phyloP scores from a whole-genome alignment of 202 grass and related monocot species.

The Musa balbisiana region DNA sequence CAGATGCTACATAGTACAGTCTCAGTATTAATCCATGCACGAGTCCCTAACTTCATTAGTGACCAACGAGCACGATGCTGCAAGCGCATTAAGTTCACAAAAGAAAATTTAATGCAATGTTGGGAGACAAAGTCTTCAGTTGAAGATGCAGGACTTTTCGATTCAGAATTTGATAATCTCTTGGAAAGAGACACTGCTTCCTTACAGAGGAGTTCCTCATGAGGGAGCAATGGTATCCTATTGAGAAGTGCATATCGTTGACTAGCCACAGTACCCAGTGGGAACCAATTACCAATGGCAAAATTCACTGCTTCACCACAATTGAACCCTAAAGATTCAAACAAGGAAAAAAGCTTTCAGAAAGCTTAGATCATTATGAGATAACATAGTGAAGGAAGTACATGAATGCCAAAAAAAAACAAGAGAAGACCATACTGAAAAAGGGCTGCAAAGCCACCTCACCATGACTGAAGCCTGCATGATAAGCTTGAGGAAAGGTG shows the following conservation, averaged over 20 bases:
- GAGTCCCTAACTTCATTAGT: conserved; percentile 54
- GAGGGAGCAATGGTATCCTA: conserved; percentile 73
- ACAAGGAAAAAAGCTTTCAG: background rate
- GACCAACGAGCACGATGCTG: conserved; percentile 37
- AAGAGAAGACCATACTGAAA: background rate
- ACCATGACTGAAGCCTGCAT: conserved; percentile 94
- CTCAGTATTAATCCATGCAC: conserved; percentile 40
- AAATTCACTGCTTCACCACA: conserved; percentile 99
- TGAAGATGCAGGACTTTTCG: conserved; percentile 17
- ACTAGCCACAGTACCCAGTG: conserved; percentile 65
- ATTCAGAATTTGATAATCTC: conserved; percentile 27
- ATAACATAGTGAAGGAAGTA: background rate
- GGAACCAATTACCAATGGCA: conserved; percentile 87
- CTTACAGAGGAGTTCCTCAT: conserved; percentile 78
- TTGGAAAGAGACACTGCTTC: conserved; percentile 54
- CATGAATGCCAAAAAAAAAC: background rate
- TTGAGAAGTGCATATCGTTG: conserved; percentile 72
- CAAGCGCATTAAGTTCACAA: conserved; percentile 61
- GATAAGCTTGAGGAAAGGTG: conserved; percentile 90
- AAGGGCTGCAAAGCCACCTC: conserved; percentile 21
- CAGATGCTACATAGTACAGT: conserved; percentile 67
- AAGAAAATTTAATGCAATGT: conserved; percentile 56
- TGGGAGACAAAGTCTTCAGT: conserved; percentile 47
- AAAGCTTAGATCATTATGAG: background rate
- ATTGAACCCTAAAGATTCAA: conserved; percentile 63